Evolutionary conservation across 495 filamentous ascomycete species (phyloP).

Genomic region (Neurospora sublineolata): DNA sequence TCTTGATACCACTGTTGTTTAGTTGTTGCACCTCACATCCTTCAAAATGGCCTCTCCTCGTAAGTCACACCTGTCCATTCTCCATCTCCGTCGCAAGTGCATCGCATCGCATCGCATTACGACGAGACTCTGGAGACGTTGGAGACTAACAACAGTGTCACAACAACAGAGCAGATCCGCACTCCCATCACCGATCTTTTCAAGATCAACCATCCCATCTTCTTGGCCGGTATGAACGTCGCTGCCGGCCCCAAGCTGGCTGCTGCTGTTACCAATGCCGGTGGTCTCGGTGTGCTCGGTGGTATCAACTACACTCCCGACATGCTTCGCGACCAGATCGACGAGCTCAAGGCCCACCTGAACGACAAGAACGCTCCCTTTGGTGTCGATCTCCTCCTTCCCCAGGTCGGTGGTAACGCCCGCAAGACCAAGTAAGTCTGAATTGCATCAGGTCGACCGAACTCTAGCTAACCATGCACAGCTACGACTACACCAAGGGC

Average conservation of each 20-base stretch:
- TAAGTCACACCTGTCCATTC: conserved; percentile 32
- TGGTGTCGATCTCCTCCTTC: conserved; percentile 88
- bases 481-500: conserved; percentile 99
- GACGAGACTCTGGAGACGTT: not conserved
- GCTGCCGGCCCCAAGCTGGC: conserved; percentile 95
- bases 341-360: conserved; percentile 82
- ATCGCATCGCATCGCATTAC: conserved; percentile 1
- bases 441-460: not conserved
- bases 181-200: conserved; percentile 89
- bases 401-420: conserved; percentile 86
- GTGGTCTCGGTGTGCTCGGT: conserved; percentile 91
- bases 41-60: conserved; percentile 70
- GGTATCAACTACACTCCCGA: conserved; percentile 95
- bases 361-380: conserved; percentile 96
- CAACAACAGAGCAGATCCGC: conserved; percentile 60
- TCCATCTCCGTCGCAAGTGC: conserved; percentile 2
- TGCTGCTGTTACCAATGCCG: conserved; percentile 93
- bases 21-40: conserved; percentile 1
- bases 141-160: conserved; percentile 11
- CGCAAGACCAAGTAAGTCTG: conserved; percentile 79
- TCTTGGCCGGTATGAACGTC: conserved; percentile 98
- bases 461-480: conserved; percentile 24
- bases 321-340: conserved; percentile 90
- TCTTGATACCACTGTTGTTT: conserved; percentile 11
- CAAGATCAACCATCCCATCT: conserved; percentile 90